Percentiles rank a stretch among this genome's conserved stretches.
phyloP scores from a whole-genome alignment of 176 grass and related monocot genomes.

The Melocanna baccifera region DNA sequence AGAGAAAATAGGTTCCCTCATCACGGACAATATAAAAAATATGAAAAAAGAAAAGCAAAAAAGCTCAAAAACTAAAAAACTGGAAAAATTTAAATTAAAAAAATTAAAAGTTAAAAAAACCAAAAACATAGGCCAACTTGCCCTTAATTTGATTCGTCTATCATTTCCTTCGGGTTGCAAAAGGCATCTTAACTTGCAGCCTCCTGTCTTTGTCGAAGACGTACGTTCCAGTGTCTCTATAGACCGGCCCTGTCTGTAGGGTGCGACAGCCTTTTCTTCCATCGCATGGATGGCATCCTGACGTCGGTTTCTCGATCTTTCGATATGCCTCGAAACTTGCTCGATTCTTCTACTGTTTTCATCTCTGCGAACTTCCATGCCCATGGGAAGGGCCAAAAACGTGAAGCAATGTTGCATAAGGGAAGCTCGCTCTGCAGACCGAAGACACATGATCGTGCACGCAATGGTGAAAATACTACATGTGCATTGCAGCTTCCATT shows the following conservation, averaged over 20 bases:
- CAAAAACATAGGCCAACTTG: no score
- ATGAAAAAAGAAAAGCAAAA: no score
- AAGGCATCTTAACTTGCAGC: conserved; percentile 8
- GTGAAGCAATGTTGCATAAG: not conserved
- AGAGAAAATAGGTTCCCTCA: no score
- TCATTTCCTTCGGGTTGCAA: not conserved
- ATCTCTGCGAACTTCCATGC: no score
- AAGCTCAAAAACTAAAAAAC: no score
- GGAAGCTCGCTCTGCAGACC: not conserved
- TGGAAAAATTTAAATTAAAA: no score
- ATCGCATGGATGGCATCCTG: not conserved
- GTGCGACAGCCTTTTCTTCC: not conserved
- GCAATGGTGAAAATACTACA: not conserved
- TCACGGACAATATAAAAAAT: no score
- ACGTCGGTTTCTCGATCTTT: conserved; percentile 12
- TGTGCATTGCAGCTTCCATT: not conserved
- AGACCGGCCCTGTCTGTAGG: not conserved
- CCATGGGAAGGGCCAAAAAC: not conserved
- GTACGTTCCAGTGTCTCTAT: not conserved
- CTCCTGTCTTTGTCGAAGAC: not conserved
- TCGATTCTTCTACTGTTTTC: not conserved
- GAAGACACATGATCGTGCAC: not conserved
- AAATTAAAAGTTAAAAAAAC: no score
- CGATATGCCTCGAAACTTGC: not conserved
- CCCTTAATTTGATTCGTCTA: not conserved